Base-by-base conservation (phyloP, 805 yeast species). In the Ascoidea rubescens region DNA sequence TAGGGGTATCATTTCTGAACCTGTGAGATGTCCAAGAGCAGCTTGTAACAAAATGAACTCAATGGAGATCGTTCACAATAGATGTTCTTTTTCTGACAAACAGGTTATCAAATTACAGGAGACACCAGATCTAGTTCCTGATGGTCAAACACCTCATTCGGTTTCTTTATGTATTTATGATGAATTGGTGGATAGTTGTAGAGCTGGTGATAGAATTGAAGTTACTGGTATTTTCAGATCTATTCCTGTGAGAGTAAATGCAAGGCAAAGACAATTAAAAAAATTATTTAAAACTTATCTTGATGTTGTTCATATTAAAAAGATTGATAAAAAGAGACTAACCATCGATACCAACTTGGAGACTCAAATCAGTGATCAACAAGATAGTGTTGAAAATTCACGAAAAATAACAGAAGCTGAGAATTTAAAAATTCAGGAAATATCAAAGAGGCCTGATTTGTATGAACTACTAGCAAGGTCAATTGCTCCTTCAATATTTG, bases 141-240 rank as follows among this genome's bases (percentile, higher is more conserved):
- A 87, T 68, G 99, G 99, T 16, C 99, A 93, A 68, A 93, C 99
- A 2, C 99, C 99, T 1, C 99, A 93, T 67, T 84, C 96, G 12
- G 87, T 93, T 49, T 87, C 96, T 5, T 71, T 93, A 32, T 88
- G 96, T 71, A 95, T 87, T 1, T 93, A 91, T 64, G 99, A 93
- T 67, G 98, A 93, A 65, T 73, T 93, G 55, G 99, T 93, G 1
- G 99, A 93, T 66, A 75, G 86, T 51, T 85, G 95, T 61, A 78
- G 96, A 60, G 97, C 99, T 6, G 99, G 99, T 73, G 99, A 93
- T 66, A 78, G 97, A 54, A 77, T 93, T 48, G 96, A 91, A 66
- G 95, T 90, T 17, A 89, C 96, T 53, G 99, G 99, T 55, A 84
- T 95, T 45, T 93, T 89, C 71, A 77, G 96, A 65, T 87, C 96